Evolutionary conservation across 352 stramenopile genomes (phyloP).

Genomic region (Blastocystis sp.): DNA sequence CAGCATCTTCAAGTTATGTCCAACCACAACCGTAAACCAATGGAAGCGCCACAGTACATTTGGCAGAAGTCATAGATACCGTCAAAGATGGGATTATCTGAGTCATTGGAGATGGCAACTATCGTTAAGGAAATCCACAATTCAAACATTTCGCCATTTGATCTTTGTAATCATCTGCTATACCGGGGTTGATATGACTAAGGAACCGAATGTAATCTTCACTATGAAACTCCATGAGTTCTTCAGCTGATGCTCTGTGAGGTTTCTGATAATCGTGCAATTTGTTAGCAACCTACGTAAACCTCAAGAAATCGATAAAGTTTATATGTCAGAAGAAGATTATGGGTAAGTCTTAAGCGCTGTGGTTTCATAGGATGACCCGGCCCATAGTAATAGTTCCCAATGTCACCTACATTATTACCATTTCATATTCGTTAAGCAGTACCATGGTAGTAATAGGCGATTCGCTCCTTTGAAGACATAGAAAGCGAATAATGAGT

Average conservation of each 20-base stretch:
- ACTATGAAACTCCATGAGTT: slow-evolving; percentile 90
- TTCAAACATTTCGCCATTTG: slow-evolving; percentile 74
- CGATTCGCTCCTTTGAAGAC: slow-evolving; percentile 53
- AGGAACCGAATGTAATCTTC: slow-evolving; percentile 96
- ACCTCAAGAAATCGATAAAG: slow-evolving; percentile 97
- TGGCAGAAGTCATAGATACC: slow-evolving; percentile 95
- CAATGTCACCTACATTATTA: slow-evolving; percentile 76
- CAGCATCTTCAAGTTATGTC: slow-evolving; percentile 75
- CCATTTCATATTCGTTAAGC: not conserved
- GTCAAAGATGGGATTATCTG: slow-evolving; percentile 96
- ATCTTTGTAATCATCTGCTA: slow-evolving; percentile 75
- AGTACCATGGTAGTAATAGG: slow-evolving; percentile 67
- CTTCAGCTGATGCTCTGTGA: slow-evolving; percentile 73
- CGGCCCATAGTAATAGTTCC: slow-evolving; percentile 91
- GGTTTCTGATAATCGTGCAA: slow-evolving; percentile 64
- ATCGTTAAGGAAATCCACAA: not conserved
- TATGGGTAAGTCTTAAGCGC: slow-evolving; percentile 90
- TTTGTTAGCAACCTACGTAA: slow-evolving; percentile 73
- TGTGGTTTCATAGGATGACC: slow-evolving; percentile 86
- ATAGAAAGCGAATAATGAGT: not conserved
- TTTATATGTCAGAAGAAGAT: slow-evolving; percentile 93
- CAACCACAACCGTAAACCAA: slow-evolving; percentile 69
- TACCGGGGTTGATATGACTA: slow-evolving; percentile 84
- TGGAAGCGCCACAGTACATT: slow-evolving; percentile 86
- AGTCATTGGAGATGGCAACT: slow-evolving; percentile 88